Base-by-base conservation (phyloP, 306 rosid species). In the Pueraria montana region DNA sequence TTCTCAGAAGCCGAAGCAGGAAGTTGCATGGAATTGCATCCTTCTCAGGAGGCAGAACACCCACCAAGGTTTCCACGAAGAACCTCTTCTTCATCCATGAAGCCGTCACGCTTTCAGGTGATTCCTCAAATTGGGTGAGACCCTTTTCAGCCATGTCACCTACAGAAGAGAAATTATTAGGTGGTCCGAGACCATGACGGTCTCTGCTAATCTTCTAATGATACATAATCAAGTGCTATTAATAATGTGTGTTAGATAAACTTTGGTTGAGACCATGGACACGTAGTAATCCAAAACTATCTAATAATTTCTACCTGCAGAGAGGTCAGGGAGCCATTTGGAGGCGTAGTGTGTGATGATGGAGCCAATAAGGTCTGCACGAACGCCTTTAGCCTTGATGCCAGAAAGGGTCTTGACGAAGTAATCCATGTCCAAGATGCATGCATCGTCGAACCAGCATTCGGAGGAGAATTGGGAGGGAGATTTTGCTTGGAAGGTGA, bases 281-380 rank as follows among this genome's bases (percentile, higher is more conserved):
- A 20, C 4, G 3, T 20, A 10, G 13, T 59, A 36, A n/a, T 59
- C 5, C 34, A 30, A 30, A 1, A 61, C 67, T 13, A 61, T 1
- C 38, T 61, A 61, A 61, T 27, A 26, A 61, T 26, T 61, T 61
- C 18, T 26, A 61, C 34, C 56, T 0, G 83, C 86, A 18, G 94
- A 90, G 78, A 96, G 85, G 45, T 96, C 97, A 1, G 99, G 99
- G 26, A 96, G 95, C 99, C 99, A 96, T 85, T 91, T 94, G 73
- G 92, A 86, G 62, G 99, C 98, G 59, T 94, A 94, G 85, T 96
- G 98, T 20, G 98, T 90, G 81, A 96, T 94, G 0, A 96, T 84
- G 40, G 98, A 96, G 58, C 95, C 98, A 53, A 96, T 83, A 46
- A 96, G 87, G 66, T 96, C 98, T 0, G 90, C 88, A 0, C 94